These are phyloP conservation scores for Talaromyces albobiverticillius DNA, from an alignment of 2,329 filamentous ascomycete genomes.

Conservation along the genomic window DNA sequence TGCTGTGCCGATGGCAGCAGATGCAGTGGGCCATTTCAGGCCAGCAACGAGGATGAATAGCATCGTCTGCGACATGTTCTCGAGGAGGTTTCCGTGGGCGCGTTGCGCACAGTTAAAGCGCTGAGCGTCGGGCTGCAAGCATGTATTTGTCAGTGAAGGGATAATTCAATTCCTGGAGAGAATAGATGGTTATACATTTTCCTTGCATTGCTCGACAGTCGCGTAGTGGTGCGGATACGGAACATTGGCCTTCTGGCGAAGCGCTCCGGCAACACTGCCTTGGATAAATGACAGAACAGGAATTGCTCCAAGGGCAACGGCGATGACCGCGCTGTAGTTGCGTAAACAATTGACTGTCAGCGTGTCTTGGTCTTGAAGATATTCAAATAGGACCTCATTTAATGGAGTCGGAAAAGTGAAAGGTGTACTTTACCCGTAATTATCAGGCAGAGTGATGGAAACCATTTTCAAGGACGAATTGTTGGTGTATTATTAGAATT, in stretches of 20 bases:
- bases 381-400: not conserved
- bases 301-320: constrained; percentile 53
- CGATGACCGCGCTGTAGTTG: constrained; percentile 52
- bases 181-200: too few species aligned
- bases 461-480: constrained; percentile 33
- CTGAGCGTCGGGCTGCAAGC: constrained; percentile 39
- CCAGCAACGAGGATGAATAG: constrained; percentile 54
- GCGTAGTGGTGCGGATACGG: constrained; percentile 60
- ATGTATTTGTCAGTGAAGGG: too few species aligned
- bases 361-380: not conserved
- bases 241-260: constrained; percentile 53
- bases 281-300: constrained; percentile 54
- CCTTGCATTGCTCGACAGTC: constrained; percentile 51
- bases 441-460: constrained; percentile 44
- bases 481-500: not conserved
- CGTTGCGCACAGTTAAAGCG: constrained; percentile 55
- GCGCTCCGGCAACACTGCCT: constrained; percentile 41
- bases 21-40: constrained; percentile 50
- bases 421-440: constrained; percentile 45
- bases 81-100: constrained; percentile 58
- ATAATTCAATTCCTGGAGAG: too few species aligned
- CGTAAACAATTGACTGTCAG: not conserved
- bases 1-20: constrained; percentile 43
- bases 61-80: constrained; percentile 55
- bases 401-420: not conserved